These are phyloP conservation scores for Klebsormidium nitens DNA, from an alignment of 139 green algal species.

Conservation along the genomic window DNA sequence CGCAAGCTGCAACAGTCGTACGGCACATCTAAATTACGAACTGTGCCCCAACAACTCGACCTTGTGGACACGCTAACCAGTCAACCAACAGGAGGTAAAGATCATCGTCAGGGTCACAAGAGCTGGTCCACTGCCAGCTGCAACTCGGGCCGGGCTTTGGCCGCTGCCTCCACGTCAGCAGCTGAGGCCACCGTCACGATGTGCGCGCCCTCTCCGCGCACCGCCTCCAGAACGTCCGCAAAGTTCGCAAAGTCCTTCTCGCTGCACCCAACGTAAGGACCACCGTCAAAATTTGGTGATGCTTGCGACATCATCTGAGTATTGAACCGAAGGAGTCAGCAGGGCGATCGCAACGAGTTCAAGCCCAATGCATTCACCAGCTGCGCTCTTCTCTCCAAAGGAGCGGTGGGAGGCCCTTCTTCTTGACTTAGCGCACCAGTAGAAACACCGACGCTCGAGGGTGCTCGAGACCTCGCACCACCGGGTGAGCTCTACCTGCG, in stretches of 20 bases:
- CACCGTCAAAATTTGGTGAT: not conserved
- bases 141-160: not conserved
- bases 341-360: not conserved
- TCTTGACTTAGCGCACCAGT: not conserved
- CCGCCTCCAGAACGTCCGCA: constrained; percentile 48
- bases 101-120: no score
- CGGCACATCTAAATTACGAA: no score
- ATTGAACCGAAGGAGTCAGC: not conserved
- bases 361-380: no score
- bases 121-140: not conserved
- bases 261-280: not conserved
- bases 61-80: no score
- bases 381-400: no score
- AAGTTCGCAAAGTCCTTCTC: constrained; percentile 46
- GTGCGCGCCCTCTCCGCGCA: constrained; percentile 38
- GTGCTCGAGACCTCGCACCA: not conserved
- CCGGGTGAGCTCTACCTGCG: not conserved
- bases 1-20: no score
- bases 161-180: constrained; percentile 15
- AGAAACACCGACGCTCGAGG: not conserved
- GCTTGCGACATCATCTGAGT: not conserved
- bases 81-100: no score
- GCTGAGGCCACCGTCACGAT: constrained; percentile 31
- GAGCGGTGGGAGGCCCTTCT: no score
- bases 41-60: no score